These are phyloP conservation scores for Urochloa ruziziensis DNA, from an alignment of 176 grass and related monocot genomes.

Conservation along the genomic window DNA sequence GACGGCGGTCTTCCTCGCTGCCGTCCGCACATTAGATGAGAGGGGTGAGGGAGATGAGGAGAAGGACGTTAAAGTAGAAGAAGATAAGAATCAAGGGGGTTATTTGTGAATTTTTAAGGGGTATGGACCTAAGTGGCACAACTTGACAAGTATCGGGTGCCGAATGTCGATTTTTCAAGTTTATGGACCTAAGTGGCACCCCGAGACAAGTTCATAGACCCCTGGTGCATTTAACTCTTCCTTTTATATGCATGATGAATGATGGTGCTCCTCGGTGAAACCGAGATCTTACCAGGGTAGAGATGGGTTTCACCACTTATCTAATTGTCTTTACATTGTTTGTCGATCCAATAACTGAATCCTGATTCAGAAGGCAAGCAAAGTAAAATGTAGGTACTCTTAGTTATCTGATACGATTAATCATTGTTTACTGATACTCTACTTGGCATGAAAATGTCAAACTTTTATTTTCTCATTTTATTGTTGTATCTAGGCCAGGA, in stretches of 20 bases:
- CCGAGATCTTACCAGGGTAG: not conserved
- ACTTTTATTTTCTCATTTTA: not conserved
- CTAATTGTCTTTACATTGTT: not conserved
- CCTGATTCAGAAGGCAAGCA: not conserved
- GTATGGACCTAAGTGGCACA: too few relatives aligned
- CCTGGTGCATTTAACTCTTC: too few relatives aligned
- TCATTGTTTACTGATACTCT: not conserved
- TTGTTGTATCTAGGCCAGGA: not conserved
- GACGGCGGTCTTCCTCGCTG: too few relatives aligned
- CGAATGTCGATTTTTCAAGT: too few relatives aligned
- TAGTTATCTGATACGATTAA: not conserved
- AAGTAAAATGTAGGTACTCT: not conserved
- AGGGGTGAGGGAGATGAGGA: too few relatives aligned
- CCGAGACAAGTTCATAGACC: too few relatives aligned
- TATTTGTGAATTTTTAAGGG: too few relatives aligned
- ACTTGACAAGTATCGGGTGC: too few relatives aligned
- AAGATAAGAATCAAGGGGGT: too few relatives aligned
- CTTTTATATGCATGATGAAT: not conserved
- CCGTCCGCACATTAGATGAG: too few relatives aligned
- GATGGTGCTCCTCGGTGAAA: not conserved
- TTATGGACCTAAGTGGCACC: too few relatives aligned
- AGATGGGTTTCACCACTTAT: not conserved
- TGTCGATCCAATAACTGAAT: not conserved
- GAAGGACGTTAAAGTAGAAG: too few relatives aligned
- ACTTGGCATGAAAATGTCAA: not conserved